phyloP scores from a whole-genome alignment of 495 filamentous ascomycete genomes.

The Penicillium soppii region DNA sequence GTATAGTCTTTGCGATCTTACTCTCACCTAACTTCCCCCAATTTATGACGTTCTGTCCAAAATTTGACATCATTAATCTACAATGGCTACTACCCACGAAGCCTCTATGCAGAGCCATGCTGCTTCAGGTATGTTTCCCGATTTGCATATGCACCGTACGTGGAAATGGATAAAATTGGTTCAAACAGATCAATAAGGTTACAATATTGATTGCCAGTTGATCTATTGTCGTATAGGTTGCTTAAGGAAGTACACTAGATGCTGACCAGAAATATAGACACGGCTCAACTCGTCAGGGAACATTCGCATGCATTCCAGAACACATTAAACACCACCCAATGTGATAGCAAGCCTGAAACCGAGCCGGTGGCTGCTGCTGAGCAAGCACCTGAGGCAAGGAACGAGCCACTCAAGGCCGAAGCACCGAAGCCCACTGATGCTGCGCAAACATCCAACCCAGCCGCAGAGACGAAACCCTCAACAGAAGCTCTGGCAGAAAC shows the following conservation, averaged over 20 bases:
- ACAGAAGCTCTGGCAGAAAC: background rate
- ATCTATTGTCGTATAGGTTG: background rate
- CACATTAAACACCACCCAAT: slow-evolving; percentile 14
- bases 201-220: background rate
- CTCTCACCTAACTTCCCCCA: background rate
- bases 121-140: slow-evolving; percentile 22
- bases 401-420: background rate
- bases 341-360: slow-evolving; percentile 15
- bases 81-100: slow-evolving; percentile 31
- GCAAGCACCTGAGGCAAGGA: slow-evolving; percentile 3
- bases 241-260: background rate
- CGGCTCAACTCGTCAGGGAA: slow-evolving; percentile 11
- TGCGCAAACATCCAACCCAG: background rate
- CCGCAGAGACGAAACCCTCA: background rate
- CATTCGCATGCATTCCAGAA: slow-evolving; percentile 17
- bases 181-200: background rate
- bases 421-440: background rate
- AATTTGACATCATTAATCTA: slow-evolving; percentile 28
- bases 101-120: slow-evolving; percentile 9
- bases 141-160: background rate
- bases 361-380: slow-evolving; percentile 9
- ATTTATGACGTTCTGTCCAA: slow-evolving; percentile 2
- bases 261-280: slow-evolving; percentile 19
- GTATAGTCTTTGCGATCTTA: slow-evolving; percentile 16
- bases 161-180: background rate